phyloP scores from a whole-genome alignment of 164 flowering plant genomes.

The Litsea cubeba region DNA sequence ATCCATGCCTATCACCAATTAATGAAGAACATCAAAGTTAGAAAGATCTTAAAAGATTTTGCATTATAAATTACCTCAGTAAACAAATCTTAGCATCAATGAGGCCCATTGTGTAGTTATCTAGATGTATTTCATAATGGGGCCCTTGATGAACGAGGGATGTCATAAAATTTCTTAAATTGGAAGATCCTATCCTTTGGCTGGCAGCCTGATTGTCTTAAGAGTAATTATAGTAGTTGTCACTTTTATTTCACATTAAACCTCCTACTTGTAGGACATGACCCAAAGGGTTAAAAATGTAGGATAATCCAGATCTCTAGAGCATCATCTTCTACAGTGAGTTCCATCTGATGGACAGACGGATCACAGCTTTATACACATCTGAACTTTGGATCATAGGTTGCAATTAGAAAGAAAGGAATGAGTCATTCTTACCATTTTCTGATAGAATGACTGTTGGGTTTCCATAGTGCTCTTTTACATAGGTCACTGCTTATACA shows the following conservation, averaged over 20 bases:
- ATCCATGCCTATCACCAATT: constrained; percentile 60
- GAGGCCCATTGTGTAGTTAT: background rate
- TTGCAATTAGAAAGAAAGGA: background rate
- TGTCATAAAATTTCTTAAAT: background rate
- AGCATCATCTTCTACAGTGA: background rate
- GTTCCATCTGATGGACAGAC: background rate
- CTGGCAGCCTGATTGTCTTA: background rate
- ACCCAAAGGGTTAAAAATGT: background rate
- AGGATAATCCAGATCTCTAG: background rate
- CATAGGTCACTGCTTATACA: constrained; percentile 18
- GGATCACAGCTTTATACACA: no score
- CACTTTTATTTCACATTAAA: no score
- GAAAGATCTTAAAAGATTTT: background rate
- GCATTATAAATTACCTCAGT: background rate
- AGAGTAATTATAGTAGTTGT: no score
- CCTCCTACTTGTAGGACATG: background rate
- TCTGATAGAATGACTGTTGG: constrained; percentile 16
- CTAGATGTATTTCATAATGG: background rate
- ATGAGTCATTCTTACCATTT: constrained; percentile 14
- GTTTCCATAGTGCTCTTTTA: constrained; percentile 17
- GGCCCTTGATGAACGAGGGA: background rate
- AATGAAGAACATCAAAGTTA: background rate
- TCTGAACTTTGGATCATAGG: background rate
- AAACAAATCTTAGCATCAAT: background rate
- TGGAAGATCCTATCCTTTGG: background rate